phyloP scores from a whole-genome alignment of 2,329 filamentous ascomycete species.

The Colletotrichum chlorophyti region DNA sequence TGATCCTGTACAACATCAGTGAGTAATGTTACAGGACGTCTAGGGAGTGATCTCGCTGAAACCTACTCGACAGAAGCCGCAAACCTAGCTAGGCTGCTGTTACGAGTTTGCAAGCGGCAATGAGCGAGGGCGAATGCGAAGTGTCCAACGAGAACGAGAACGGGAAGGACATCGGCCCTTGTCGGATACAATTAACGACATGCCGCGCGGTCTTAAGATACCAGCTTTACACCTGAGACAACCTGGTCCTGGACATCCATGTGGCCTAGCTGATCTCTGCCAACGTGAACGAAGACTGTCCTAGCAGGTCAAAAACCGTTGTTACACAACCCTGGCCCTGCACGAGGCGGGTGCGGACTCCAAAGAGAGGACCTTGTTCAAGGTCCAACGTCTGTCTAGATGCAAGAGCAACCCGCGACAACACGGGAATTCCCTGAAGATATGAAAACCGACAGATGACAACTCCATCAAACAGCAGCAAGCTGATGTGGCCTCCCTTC shows the following conservation, averaged over 20 bases:
- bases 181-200: constrained; percentile 6
- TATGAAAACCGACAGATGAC: constrained; percentile 29
- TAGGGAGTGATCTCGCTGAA: neutral
- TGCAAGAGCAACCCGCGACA: neutral
- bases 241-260: neutral
- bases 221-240: neutral
- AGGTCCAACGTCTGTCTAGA: constrained; percentile 11
- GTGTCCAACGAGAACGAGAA: too few species aligned
- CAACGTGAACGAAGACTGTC: neutral
- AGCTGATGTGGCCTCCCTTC: constrained; percentile 16
- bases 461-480: constrained; percentile 22
- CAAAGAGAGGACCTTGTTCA: constrained; percentile 6
- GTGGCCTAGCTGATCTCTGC: constrained; percentile 8
- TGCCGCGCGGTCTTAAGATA: neutral
- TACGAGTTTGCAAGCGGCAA: constrained; percentile 2
- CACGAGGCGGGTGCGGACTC: constrained; percentile 4
- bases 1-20: constrained; percentile 11
- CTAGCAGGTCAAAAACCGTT: constrained; percentile 13
- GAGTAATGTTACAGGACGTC: neutral
- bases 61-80: neutral
- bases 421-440: constrained; percentile 19
- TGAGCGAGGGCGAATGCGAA: neutral
- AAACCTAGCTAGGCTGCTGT: neutral
- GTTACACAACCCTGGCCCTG: constrained; percentile 13
- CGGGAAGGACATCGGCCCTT: constrained; percentile 10